A percentile compares a stretch with the other conserved stretches of the same genome.
These are phyloP conservation scores for Thielaviopsis punctulata DNA, from an alignment of 2,329 filamentous ascomycete genomes.

Conservation along the genomic window DNA sequence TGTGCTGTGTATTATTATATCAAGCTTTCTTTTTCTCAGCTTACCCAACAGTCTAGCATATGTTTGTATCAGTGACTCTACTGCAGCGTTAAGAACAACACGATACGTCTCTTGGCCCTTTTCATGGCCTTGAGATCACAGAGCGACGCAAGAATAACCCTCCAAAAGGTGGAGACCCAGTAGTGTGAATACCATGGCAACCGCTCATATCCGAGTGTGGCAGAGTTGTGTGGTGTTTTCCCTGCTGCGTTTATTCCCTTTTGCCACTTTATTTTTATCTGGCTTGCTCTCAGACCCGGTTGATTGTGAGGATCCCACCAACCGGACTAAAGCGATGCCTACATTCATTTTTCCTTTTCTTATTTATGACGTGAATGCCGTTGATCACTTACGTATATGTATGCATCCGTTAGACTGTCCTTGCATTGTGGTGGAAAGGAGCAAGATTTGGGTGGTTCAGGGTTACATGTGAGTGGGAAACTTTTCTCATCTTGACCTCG, in stretches of 20 bases:
- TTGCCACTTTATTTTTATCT: background rate
- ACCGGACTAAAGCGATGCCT: slow-evolving; percentile 47
- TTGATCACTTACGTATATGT: no score
- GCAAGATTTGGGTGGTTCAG: no score
- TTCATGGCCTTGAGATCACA: slow-evolving; percentile 41
- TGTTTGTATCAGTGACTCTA: background rate
- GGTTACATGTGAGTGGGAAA: no score
- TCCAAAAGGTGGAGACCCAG: background rate
- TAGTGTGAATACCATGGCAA: background rate
- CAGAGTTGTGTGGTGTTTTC: background rate
- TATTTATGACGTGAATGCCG: background rate
- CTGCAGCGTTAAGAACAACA: slow-evolving; percentile 26
- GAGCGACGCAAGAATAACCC: slow-evolving; percentile 40
- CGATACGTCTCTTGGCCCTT: slow-evolving; percentile 42
- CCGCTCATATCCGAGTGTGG: background rate
- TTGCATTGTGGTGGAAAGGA: no score
- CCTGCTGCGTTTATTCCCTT: background rate
- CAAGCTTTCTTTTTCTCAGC: background rate
- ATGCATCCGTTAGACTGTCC: no score
- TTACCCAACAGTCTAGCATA: background rate
- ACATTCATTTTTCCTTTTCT: slow-evolving; percentile 24
- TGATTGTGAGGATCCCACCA: slow-evolving; percentile 37
- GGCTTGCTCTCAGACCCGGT: slow-evolving; percentile 38
- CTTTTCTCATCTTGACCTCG: no score
- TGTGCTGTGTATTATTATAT: slow-evolving; percentile 5